A percentile compares a stretch with the other conserved stretches of the same genome.
These are phyloP conservation scores for Kodamaea derodonti DNA, from an alignment of 1,139 yeast species.

Conservation along the genomic window DNA sequence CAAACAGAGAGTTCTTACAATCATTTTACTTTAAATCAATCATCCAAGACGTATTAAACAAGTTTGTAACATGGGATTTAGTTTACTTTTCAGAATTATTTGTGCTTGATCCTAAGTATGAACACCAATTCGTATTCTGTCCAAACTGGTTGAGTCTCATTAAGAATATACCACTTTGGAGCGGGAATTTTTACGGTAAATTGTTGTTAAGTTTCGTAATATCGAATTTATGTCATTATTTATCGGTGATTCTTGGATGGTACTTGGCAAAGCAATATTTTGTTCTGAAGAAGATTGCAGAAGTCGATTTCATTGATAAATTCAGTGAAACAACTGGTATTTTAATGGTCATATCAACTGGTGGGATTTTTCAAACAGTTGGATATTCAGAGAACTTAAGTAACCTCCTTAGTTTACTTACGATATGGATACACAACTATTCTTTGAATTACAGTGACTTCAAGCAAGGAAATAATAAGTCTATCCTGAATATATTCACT, in stretches of 20 bases:
- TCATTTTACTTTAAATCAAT: constrained; percentile 1
- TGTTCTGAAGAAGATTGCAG: constrained; percentile 3
- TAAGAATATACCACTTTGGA: constrained; percentile 16
- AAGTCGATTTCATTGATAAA: constrained; percentile 5
- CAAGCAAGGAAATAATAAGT: constrained; percentile 12
- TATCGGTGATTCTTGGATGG: constrained; percentile 50
- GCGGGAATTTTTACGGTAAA: constrained; percentile 36
- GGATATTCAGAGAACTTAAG: constrained; percentile 79
- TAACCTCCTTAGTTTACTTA: constrained; percentile 60
- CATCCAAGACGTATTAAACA: constrained; percentile 29
- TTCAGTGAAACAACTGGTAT: constrained; percentile 6
- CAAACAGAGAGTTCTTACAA: constrained; percentile 7
- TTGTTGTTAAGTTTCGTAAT: constrained; percentile 42
- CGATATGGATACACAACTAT: constrained; percentile 49
- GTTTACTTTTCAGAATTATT: constrained; percentile 70
- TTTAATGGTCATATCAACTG: constrained; percentile 54
- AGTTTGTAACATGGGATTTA: constrained; percentile 78
- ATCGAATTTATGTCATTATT: constrained; percentile 52
- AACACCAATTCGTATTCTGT: constrained; percentile 90
- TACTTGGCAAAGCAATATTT: constrained; percentile 33
- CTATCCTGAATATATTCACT: constrained; percentile 7
- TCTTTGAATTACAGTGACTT: constrained; percentile 20
- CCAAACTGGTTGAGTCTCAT: constrained; percentile 68
- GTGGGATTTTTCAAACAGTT: constrained; percentile 72
- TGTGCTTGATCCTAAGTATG: constrained; percentile 50